These are phyloP conservation scores for Zoysia japonica DNA, from an alignment of 176 grass and related monocot genomes.

Conservation along the genomic window DNA sequence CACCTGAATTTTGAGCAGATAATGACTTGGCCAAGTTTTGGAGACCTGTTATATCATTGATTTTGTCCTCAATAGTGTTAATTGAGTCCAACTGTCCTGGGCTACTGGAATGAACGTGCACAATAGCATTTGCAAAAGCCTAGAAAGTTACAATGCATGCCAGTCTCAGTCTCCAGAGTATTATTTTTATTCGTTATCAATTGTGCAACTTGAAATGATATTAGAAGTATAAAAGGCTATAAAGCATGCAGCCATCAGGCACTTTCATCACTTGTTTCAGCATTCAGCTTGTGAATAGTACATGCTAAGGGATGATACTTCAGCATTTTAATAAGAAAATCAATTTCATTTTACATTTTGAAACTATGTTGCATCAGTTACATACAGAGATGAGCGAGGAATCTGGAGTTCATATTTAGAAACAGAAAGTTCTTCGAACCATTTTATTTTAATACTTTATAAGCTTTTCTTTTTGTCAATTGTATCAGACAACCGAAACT, in stretches of 20 bases:
- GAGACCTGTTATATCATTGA: slow-evolving; percentile 52
- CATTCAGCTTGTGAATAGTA: background rate
- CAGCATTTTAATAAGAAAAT: background rate
- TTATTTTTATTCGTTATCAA: background rate
- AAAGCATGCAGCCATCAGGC: background rate
- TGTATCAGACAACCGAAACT: background rate
- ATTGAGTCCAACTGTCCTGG: slow-evolving; percentile 9
- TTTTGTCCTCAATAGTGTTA: slow-evolving; percentile 28
- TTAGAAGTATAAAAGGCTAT: background rate
- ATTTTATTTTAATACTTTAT: background rate
- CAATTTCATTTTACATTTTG: background rate
- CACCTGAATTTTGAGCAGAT: slow-evolving; percentile 65
- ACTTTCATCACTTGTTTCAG: background rate
- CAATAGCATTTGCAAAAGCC: slow-evolving; percentile 73
- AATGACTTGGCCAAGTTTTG: slow-evolving; percentile 65
- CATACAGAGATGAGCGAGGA: background rate
- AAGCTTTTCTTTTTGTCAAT: background rate
- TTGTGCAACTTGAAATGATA: background rate
- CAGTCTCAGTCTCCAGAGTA: background rate
- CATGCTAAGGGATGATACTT: background rate
- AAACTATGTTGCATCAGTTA: background rate
- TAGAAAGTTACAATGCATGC: slow-evolving; percentile 13
- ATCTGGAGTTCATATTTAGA: background rate
- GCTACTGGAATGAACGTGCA: slow-evolving; percentile 41
- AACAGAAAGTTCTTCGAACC: background rate